Evolutionary conservation across 495 filamentous ascomycete genomes (phyloP), one percentile per base, ranked within the genome.

Genomic region (Aspergillus hancockii): DNA sequence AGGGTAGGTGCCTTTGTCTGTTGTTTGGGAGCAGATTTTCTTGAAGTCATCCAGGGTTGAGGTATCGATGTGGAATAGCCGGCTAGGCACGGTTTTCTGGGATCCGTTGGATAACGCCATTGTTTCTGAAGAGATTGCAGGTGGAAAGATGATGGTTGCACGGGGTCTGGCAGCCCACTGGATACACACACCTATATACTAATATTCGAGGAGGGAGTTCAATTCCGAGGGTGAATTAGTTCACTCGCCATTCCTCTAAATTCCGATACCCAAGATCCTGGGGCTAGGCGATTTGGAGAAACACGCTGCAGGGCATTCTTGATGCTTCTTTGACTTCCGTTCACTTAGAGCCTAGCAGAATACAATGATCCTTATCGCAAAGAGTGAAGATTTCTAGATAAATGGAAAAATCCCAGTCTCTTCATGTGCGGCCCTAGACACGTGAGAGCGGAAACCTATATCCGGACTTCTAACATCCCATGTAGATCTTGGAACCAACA

Each of bases 31-130:
- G 55, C 74, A 80, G 54, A 83, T 71, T 8, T 57, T 50, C 45
- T 75, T 71, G 61, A 85, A 79, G 2, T 75, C 75, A 19, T 70
- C 58, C 0, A 79, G 64, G 4, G 64, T 28, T 9, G 65, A 18
- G 1, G 71, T 57, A 12, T 57, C 49, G 6, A 58, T 18, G 14
- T 66, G 38, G 55, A 68, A 74, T 38, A 70, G 65, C 19, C 74
- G 61, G 14, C 64, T 57, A 10, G 67, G 57, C 12, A 69, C 58
- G 5, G 40, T 1, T 16, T 51, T 57, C 14, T 57, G 36, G 22
- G 65, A 56, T 9, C 61, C 62, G 34, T 65, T 67, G 50, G 60
- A 55, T 22, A 40, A 8, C 22, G 55, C 40, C 49, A 54, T 59
- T n/a, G n/a, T 54, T 25, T 14, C 7, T n/a, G n/a, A 23, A 28